Percentiles rank a stretch among this genome's conserved stretches.
These are phyloP conservation scores for Striga asiatica DNA, from an alignment of 257 asterid genomes.

Conservation along the genomic window DNA sequence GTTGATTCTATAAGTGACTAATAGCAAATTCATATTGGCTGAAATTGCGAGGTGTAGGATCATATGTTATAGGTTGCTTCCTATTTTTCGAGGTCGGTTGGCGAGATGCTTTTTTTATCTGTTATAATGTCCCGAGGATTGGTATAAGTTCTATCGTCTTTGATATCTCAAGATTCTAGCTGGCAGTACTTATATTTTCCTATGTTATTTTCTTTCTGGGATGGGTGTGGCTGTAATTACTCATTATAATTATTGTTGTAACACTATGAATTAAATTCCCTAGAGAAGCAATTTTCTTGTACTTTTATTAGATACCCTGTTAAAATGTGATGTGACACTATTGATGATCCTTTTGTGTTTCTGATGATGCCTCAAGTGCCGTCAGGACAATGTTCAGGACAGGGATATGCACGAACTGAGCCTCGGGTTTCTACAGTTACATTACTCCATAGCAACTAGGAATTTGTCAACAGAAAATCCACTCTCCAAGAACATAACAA, in stretches of 20 bases:
- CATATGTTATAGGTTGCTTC: conserved; percentile 35
- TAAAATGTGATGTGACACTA: no score
- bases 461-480: no score
- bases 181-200: background rate
- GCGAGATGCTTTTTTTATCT: conserved; percentile 88
- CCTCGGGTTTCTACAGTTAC: no score
- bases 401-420: no score
- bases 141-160: conserved; percentile 39
- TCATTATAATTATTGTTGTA: background rate
- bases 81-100: conserved; percentile 77
- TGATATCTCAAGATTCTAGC: background rate
- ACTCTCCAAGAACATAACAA: no score
- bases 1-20: background rate
- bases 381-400: conserved; percentile 41
- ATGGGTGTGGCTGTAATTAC: background rate
- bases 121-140: conserved; percentile 89
- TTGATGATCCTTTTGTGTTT: no score
- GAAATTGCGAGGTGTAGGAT: background rate
- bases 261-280: background rate
- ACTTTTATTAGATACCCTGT: no score
- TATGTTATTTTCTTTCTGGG: background rate
- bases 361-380: conserved; percentile 1
- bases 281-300: background rate
- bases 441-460: no score
- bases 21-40: background rate